Percentiles rank a stretch among this genome's conserved stretches.
Evolutionary conservation across 768 basidiomycete species (phyloP).

Genomic region (Tylopilus sp.): DNA sequence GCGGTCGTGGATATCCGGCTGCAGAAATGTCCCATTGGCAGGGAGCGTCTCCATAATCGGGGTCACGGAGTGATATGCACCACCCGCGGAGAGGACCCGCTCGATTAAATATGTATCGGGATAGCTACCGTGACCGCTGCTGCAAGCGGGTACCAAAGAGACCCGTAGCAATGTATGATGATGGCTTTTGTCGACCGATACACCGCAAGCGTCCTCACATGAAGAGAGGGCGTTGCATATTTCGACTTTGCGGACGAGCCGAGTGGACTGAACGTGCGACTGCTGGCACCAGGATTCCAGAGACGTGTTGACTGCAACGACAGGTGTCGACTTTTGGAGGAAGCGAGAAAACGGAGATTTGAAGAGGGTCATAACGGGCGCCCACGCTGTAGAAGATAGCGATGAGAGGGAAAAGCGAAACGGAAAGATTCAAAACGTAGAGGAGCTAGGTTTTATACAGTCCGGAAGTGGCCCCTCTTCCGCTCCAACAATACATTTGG

Average conservation of each 20-base stretch:
- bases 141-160: background rate
- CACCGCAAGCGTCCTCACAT: background rate
- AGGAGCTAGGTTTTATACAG: background rate
- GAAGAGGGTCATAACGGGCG: background rate
- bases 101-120: slow-evolving; percentile 10
- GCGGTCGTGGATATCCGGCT: slow-evolving; percentile 13
- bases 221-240: slow-evolving; percentile 7
- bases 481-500: background rate
- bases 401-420: background rate
- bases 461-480: background rate
- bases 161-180: slow-evolving; percentile 11
- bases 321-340: slow-evolving; percentile 1
- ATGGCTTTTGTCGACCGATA: background rate
- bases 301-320: background rate
- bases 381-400: background rate
- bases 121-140: too few relatives aligned
- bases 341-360: slow-evolving; percentile 2
- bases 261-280: background rate
- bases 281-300: slow-evolving; percentile 3
- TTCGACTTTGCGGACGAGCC: slow-evolving; percentile 11
- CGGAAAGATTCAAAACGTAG: background rate
- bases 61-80: slow-evolving; percentile 6
- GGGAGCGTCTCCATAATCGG: background rate
- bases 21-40: background rate
- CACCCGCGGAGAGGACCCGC: slow-evolving; percentile 14